phyloP scores from a whole-genome alignment of 495 filamentous ascomycete species.

The Penicillium turbatum region DNA sequence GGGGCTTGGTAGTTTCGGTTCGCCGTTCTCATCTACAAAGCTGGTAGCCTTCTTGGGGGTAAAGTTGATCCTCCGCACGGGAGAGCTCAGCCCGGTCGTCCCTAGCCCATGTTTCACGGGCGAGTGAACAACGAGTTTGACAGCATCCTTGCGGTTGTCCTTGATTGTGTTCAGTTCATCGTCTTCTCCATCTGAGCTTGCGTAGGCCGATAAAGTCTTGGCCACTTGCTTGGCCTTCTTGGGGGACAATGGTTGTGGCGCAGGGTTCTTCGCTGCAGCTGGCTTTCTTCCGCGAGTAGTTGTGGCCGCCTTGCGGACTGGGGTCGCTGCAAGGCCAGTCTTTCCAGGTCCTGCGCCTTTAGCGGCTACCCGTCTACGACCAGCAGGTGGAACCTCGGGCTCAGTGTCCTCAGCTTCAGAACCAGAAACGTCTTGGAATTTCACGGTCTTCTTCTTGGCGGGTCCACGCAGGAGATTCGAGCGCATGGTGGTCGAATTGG shows the following conservation, averaged over 20 bases:
- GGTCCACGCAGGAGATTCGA: constrained; percentile 40
- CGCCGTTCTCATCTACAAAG: constrained; percentile 37
- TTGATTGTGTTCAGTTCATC: constrained; percentile 48
- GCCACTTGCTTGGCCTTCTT: constrained; percentile 53
- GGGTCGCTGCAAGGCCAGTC: constrained; percentile 44
- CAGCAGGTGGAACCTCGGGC: constrained; percentile 19
- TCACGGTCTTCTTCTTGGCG: constrained; percentile 52
- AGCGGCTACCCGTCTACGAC: constrained; percentile 20
- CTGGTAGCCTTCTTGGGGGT: constrained; percentile 28
- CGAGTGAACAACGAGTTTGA: constrained; percentile 36
- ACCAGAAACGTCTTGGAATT: constrained; percentile 43
- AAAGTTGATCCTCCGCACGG: constrained; percentile 42
- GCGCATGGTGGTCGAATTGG: constrained; percentile 29
- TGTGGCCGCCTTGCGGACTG: constrained; percentile 42
- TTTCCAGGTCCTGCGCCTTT: constrained; percentile 10
- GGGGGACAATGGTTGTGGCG: constrained; percentile 47
- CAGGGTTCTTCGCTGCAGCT: constrained; percentile 30
- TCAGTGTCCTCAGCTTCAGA: constrained; percentile 37
- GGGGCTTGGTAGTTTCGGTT: constrained; percentile 25
- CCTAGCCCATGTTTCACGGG: constrained; percentile 34
- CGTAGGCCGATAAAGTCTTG: constrained; percentile 41
- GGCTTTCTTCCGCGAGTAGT: constrained; percentile 37
- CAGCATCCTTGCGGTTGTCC: constrained; percentile 28
- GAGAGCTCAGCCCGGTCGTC: constrained; percentile 32
- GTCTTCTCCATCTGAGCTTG: constrained; percentile 45